Conservation (phyloP, 257 asterid genomes). For the Capsicum rhomboideum region DNA sequence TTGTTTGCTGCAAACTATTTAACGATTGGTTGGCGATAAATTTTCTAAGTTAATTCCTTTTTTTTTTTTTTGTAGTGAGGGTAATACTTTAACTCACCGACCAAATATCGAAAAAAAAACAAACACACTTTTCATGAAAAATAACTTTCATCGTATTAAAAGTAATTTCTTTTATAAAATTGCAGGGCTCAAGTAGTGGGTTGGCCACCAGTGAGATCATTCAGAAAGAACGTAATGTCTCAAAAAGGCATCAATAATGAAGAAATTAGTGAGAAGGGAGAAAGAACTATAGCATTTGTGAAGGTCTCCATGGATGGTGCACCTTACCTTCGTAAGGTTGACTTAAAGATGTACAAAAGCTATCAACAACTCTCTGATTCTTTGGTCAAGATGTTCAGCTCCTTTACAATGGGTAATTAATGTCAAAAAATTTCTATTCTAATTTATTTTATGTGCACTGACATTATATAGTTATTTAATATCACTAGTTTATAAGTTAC, state of each 20-base stretch:
- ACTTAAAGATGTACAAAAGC: slow-evolving; percentile 31
- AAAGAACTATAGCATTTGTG: slow-evolving; percentile 16
- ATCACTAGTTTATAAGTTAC: neutral
- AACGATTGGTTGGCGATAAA: neutral
- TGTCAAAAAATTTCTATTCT: neutral
- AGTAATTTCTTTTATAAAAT: no score
- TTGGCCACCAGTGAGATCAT: slow-evolving; percentile 48
- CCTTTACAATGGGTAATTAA: slow-evolving; percentile 34
- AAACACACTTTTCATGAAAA: neutral
- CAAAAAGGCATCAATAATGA: slow-evolving; percentile 23
- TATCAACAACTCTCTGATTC: slow-evolving; percentile 44
- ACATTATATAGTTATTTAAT: neutral
- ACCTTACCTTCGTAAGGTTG: slow-evolving; percentile 50
- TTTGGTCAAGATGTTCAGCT: slow-evolving; percentile 40
- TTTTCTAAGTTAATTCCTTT: neutral
- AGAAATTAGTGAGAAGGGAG: slow-evolving; percentile 9
- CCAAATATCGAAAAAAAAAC: neutral
- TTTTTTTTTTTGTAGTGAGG: neutral
- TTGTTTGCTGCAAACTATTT: neutral
- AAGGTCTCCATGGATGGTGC: slow-evolving; percentile 52
- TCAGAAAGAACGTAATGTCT: slow-evolving; percentile 33
- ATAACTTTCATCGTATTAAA: neutral
- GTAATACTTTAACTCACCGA: neutral
- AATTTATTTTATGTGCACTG: neutral
- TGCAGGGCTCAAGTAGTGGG: slow-evolving; percentile 46